phyloP scores from a whole-genome alignment of 371 early-diverging fungal species.

The Chytridiales sp. region DNA sequence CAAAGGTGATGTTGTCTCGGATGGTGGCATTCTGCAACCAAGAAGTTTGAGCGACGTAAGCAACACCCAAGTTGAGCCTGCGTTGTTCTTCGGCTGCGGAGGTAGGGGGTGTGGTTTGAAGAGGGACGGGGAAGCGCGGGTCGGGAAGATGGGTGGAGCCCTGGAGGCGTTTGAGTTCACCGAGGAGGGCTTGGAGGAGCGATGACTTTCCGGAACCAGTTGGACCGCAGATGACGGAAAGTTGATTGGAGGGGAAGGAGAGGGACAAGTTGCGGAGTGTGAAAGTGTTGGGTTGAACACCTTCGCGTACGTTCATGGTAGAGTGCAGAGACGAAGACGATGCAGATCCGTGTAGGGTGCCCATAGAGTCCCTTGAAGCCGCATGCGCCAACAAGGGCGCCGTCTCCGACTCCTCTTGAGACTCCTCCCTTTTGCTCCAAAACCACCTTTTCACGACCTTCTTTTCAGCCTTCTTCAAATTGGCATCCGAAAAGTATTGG shows the following conservation, averaged over 20 bases:
- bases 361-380: no score
- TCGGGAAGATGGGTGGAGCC: conserved; percentile 32
- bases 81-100: conserved; percentile 2
- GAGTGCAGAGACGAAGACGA: no score
- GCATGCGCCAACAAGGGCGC: no score
- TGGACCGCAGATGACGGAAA: conserved; percentile 35
- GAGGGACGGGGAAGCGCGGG: not conserved
- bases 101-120: not conserved
- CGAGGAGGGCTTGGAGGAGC: conserved; percentile 32
- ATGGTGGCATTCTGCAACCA: conserved; percentile 49
- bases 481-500: no score
- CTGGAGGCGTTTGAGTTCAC: conserved; percentile 36
- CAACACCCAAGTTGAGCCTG: conserved; percentile 25
- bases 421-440: no score
- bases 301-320: no score
- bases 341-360: no score
- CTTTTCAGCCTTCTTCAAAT: no score
- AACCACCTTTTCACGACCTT: no score
- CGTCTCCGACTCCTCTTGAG: no score
- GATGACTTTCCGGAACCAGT: conserved; percentile 39
- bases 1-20: conserved; percentile 47
- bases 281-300: not conserved
- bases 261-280: conserved; percentile 25
- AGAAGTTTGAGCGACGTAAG: conserved; percentile 51
- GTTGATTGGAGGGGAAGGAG: conserved; percentile 24